A percentile compares a stretch with the other conserved stretches of the same genome.
phyloP scores from a whole-genome alignment of 2,329 filamentous ascomycete species.

The Fusarium sp. region DNA sequence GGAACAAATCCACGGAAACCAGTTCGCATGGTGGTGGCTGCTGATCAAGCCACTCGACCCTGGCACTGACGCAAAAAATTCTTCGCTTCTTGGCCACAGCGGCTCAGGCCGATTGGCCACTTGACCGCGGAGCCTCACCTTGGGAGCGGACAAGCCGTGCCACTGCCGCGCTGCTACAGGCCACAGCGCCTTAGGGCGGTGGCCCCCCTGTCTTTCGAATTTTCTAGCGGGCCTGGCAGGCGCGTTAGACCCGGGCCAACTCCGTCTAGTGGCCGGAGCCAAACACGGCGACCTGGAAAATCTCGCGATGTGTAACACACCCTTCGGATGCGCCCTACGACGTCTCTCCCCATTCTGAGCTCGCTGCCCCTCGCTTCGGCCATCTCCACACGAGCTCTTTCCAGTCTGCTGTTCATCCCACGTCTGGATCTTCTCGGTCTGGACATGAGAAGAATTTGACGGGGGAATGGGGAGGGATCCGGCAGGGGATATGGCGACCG shows the following conservation, averaged over 20 bases:
- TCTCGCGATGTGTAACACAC: conserved; percentile 37
- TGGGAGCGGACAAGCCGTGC: conserved; percentile 33
- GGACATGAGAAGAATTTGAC: conserved; percentile 7
- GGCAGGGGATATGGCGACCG: not conserved
- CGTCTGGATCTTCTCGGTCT: not conserved
- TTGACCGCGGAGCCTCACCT: conserved; percentile 9
- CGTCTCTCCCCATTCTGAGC: conserved; percentile 11
- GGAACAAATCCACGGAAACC: conserved; percentile 34
- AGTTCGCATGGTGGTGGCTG: conserved; percentile 14
- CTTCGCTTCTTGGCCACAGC: conserved; percentile 19
- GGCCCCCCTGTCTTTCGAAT: conserved; percentile 11
- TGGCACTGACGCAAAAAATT: conserved; percentile 26
- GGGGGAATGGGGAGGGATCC: not conserved
- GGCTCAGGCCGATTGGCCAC: conserved; percentile 19
- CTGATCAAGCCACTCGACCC: conserved; percentile 3
- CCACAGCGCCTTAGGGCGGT: not conserved
- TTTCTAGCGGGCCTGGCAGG: conserved; percentile 11
- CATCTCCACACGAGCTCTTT: conserved; percentile 10
- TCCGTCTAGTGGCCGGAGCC: conserved; percentile 16
- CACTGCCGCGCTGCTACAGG: conserved; percentile 24
- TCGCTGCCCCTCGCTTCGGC: not conserved
- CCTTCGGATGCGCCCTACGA: conserved; percentile 19
- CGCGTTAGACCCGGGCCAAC: conserved; percentile 11
- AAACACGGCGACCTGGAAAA: conserved; percentile 25
- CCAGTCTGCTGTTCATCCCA: not conserved